Evolutionary conservation across 2,329 filamentous ascomycete genomes (phyloP), one percentile per base, ranked within the genome.

Genomic region (Emericellopsis cladophorae): DNA sequence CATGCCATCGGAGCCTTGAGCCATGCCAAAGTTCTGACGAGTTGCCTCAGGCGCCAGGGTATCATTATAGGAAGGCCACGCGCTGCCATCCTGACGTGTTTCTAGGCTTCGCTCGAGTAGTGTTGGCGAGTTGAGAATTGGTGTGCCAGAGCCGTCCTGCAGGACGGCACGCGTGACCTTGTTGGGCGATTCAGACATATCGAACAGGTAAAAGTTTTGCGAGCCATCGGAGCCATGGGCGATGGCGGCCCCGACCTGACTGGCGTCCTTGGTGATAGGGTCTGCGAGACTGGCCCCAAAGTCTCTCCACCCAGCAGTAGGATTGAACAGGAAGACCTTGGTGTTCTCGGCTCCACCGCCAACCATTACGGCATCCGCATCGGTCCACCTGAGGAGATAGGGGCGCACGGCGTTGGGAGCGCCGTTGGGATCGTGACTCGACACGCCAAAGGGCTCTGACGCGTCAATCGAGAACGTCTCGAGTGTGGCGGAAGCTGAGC

Each of bases 11-110:
- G 70, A 52, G 45, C 76, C 79, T 49, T 81, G 73, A 0, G 88
- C 84, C 14, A 94, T 57, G 0, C 84, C 81, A 53, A 78, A 93
- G 37, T 77, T 74, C n/a, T 67, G 68, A 48, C 88, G 73, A 6
- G 68, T 76, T 8, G 61, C 66, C 2, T 45, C 52, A 0, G 89
- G 84, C 0, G 84, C 89, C 34, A 80, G 60, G 1, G 79, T 82
- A 40, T 65, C 70, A 60, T 95, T 89, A 60, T 95, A 95, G 4
- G 68, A 53, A 2, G 89, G 88, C 77, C 86, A 93, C 51, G 79
- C 66, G 18, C 62, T 64, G 22, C 79, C 55, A 1, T 76, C 79
- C 14, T 68, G 54, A n/a, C 54, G 50, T 43, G 53, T 52, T 64
- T 46, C 73, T 60, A 29, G 45, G 22, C 46, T 48, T 32, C 46